Percentiles rank a stretch among this genome's conserved stretches.
These are phyloP conservation scores for Euryodendron excelsum DNA, from an alignment of 148 eudicot species.

Conservation along the genomic window DNA sequence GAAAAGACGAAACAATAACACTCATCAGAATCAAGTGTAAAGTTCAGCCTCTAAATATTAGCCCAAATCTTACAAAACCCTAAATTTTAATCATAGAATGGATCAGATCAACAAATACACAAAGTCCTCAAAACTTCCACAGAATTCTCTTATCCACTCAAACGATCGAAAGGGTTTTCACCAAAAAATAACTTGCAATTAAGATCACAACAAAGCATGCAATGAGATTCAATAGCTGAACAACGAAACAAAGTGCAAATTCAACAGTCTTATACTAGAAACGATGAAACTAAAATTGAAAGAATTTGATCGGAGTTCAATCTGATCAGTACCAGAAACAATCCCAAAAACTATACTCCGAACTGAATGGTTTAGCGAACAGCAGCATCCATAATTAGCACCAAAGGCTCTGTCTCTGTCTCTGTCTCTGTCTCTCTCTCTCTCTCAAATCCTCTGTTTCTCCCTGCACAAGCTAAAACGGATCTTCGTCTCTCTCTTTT, in stretches of 20 bases:
- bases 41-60: not conserved
- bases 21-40: not conserved
- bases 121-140: not conserved
- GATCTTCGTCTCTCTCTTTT: too few relatives aligned
- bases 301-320: not conserved
- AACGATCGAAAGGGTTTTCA: not conserved
- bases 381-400: too few relatives aligned
- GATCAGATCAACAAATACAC: not conserved
- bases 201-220: not conserved
- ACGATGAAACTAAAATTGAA: too few relatives aligned
- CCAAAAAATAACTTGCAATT: not conserved
- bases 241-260: not conserved
- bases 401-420: not conserved
- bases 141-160: not conserved
- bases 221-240: not conserved
- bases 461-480: too few relatives aligned
- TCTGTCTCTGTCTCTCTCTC: not conserved
- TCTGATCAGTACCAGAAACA: not conserved
- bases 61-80: not conserved
- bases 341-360: not conserved
- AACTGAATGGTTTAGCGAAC: too few relatives aligned
- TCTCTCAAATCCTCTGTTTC: too few relatives aligned
- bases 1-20: not conserved
- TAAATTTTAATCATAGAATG: not conserved
- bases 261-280: not conserved